A percentile compares a stretch with the other conserved stretches of the same genome.
Conservation (phyloP, 169 alveolate genomes). For the Cytauxzoon felis region DNA sequence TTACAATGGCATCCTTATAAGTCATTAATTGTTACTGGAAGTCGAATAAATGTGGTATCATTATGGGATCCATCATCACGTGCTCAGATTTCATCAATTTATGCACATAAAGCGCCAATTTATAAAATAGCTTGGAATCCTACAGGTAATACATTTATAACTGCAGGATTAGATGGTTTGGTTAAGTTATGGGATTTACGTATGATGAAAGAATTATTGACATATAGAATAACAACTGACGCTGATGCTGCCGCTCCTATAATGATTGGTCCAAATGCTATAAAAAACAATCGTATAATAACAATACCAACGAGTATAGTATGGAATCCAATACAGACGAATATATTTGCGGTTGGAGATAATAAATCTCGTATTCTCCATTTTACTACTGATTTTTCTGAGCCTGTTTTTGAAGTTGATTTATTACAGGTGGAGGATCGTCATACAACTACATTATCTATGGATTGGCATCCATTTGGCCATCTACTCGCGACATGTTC, state of each 20-base stretch:
- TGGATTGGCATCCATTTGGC: conserved; percentile 86
- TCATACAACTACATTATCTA: conserved; percentile 65
- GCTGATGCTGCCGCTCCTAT: conserved; percentile 16
- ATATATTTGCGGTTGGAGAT: conserved; percentile 75
- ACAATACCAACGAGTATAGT: conserved; percentile 66
- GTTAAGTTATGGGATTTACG: conserved; percentile 81
- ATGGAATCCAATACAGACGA: conserved; percentile 81
- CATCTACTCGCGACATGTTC: conserved; percentile 84
- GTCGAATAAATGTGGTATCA: conserved; percentile 76
- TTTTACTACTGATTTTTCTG: conserved; percentile 66
- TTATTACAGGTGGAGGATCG: conserved; percentile 61
- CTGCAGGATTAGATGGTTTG: conserved; percentile 75
- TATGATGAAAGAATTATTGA: conserved; percentile 59
- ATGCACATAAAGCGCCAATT: conserved; percentile 81
- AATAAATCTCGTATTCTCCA: conserved; percentile 69
- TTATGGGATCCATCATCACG: conserved; percentile 80
- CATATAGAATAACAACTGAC: conserved; percentile 41
- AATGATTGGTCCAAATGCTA: conserved; percentile 38
- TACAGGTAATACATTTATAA: conserved; percentile 56
- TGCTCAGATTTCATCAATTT: conserved; percentile 74
- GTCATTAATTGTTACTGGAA: conserved; percentile 80
- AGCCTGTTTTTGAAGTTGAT: conserved; percentile 55
- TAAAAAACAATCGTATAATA: conserved; percentile 3
- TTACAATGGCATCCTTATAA: conserved; percentile 82
- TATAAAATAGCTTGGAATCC: conserved; percentile 71